Conservation (phyloP, 1,284 basidiomycete genomes). For the Meira nashicola region DNA sequence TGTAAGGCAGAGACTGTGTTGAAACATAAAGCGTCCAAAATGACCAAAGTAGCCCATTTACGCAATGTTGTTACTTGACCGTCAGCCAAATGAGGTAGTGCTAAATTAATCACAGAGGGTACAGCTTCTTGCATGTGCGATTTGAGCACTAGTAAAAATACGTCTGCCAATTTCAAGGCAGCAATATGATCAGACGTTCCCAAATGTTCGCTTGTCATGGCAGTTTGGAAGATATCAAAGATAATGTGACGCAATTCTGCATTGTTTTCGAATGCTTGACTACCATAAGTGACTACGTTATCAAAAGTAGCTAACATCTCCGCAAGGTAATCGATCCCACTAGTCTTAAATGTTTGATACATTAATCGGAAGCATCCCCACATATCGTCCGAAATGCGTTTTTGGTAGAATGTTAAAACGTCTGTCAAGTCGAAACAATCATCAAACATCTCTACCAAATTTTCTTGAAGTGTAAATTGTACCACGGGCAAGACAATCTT, state of each 20-base stretch:
- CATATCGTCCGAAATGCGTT: conserved; percentile 71
- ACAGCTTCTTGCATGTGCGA: conserved; percentile 61
- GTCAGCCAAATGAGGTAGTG: conserved; percentile 25
- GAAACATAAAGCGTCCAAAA: conserved; percentile 79
- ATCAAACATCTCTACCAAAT: conserved; percentile 70
- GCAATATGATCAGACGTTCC: conserved; percentile 75
- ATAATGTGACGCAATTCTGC: conserved; percentile 74
- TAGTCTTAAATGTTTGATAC: conserved; percentile 76
- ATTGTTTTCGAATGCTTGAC: conserved; percentile 67
- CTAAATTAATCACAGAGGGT: conserved; percentile 30
- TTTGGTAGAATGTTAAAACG: conserved; percentile 75
- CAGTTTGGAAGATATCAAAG: conserved; percentile 75
- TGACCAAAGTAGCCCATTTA: conserved; percentile 73
- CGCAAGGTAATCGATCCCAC: conserved; percentile 73
- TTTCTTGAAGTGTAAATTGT: conserved; percentile 62
- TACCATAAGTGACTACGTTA: conserved; percentile 82
- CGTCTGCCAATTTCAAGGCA: conserved; percentile 79
- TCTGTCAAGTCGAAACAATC: conserved; percentile 83
- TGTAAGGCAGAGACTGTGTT: conserved; percentile 72
- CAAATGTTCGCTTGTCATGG: conserved; percentile 67
- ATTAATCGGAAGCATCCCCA: conserved; percentile 81
- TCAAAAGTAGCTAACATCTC: conserved; percentile 85
- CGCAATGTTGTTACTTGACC: conserved; percentile 57
- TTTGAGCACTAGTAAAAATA: conserved; percentile 70
- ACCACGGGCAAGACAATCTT: conserved; percentile 75